These are phyloP conservation scores for Talaromyces sp. DNA, from an alignment of 2,329 filamentous ascomycete species.

Conservation along the genomic window DNA sequence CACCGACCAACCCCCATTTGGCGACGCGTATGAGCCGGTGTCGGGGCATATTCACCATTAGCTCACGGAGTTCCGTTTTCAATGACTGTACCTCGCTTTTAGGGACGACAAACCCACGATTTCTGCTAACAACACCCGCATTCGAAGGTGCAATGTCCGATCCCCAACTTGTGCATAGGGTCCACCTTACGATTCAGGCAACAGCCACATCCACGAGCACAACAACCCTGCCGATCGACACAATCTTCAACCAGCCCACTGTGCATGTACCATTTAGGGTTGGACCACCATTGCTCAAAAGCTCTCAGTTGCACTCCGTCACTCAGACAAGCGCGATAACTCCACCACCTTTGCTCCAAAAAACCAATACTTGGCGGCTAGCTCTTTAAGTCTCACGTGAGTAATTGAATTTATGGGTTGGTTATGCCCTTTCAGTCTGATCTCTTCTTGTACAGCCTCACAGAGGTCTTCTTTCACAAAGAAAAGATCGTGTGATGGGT, in stretches of 20 bases:
- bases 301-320: neutral
- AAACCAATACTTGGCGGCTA: neutral
- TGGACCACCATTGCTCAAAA: neutral
- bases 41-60: neutral
- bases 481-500: neutral
- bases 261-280: slow-evolving; percentile 6
- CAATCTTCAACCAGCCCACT: neutral
- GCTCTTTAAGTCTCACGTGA: neutral
- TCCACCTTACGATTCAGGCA: neutral
- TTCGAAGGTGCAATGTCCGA: slow-evolving; percentile 4
- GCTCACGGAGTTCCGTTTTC: too few relatives aligned
- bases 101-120: neutral
- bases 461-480: neutral
- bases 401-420: neutral
- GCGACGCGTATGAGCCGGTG: neutral
- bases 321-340: neutral
- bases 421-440: neutral
- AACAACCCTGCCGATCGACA: neutral
- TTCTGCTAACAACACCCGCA: neutral
- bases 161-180: neutral
- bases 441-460: neutral
- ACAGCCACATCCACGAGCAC: slow-evolving; percentile 1
- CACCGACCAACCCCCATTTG: neutral
- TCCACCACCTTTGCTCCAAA: neutral
- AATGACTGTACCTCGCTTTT: neutral